Evolutionary conservation across 768 basidiomycete genomes (phyloP).

Genomic region (Chalciporus pseudorubinellus): DNA sequence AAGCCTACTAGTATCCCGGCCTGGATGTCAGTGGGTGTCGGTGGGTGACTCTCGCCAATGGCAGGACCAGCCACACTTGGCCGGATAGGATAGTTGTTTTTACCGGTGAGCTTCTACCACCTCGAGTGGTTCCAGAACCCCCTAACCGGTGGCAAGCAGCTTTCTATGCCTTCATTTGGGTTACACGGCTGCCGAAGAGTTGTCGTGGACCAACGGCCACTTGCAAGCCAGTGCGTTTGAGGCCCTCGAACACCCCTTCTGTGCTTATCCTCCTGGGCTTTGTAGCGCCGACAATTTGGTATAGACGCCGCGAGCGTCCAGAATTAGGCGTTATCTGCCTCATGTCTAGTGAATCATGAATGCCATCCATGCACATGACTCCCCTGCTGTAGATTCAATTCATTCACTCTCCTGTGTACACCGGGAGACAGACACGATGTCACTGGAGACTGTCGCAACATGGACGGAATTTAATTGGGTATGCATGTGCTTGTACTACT

Average conservation of each 20-base stretch:
- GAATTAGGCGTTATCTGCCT: constrained; percentile 27
- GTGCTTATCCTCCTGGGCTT: not conserved
- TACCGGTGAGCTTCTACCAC: constrained; percentile 8
- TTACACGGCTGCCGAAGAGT: constrained; percentile 14
- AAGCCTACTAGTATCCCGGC: not conserved
- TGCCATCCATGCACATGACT: not conserved
- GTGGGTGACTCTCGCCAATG: not conserved
- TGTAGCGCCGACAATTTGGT: constrained; percentile 14
- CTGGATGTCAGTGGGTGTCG: not conserved
- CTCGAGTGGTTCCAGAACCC: constrained; percentile 8
- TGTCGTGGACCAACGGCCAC: not conserved
- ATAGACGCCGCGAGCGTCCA: constrained; percentile 24
- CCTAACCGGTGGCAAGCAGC: not conserved
- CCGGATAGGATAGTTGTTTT: not conserved
- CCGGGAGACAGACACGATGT: constrained; percentile 2
- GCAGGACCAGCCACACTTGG: not conserved
- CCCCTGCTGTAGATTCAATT: not conserved
- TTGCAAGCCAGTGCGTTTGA: not conserved
- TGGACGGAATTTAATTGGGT: too few species aligned
- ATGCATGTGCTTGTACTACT: constrained; percentile 7
- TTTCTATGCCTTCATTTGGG: constrained; percentile 10
- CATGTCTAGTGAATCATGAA: constrained; percentile 14
- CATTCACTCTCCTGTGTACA: not conserved
- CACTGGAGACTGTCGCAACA: not conserved
- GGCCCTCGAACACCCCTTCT: constrained; percentile 25